Evolutionary conservation across 495 filamentous ascomycete genomes (phyloP).

Genomic region (Penicillium egyptiacum): DNA sequence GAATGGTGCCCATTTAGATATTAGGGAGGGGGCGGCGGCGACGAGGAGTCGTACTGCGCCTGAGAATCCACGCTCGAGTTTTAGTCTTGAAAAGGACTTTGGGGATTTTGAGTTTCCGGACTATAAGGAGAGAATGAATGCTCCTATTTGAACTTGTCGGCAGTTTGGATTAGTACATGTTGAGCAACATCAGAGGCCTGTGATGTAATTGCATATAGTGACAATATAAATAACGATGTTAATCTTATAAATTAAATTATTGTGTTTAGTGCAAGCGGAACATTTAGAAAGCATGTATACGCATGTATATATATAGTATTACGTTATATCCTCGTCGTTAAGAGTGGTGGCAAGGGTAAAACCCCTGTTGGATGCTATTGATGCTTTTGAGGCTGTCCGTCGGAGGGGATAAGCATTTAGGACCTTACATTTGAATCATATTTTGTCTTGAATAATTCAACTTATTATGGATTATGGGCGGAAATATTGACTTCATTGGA

Average conservation of each 20-base stretch:
- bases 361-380: too few species aligned
- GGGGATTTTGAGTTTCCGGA: slow-evolving; percentile 32
- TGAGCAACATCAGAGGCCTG: not conserved
- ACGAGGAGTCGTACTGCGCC: not conserved
- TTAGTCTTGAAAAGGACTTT: slow-evolving; percentile 29
- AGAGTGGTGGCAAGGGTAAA: not conserved
- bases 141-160: slow-evolving; percentile 14
- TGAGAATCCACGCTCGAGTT: slow-evolving; percentile 1
- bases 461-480: too few species aligned
- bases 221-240: not conserved
- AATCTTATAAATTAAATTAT: not conserved
- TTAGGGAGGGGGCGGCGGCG: slow-evolving; percentile 3
- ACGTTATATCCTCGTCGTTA: not conserved
- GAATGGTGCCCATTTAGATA: slow-evolving; percentile 1
- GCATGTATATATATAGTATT: not conserved
- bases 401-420: too few species aligned
- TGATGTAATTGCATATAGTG: not conserved
- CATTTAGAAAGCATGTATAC: too few species aligned
- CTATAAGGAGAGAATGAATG: slow-evolving; percentile 33
- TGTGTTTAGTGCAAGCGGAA: too few species aligned
- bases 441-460: too few species aligned
- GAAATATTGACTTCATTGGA: too few species aligned
- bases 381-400: too few species aligned
- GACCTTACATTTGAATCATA: too few species aligned
- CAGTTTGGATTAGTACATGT: slow-evolving; percentile 2